phyloP scores from a whole-genome alignment of 257 asterid genomes.

The Cynanchum wilfordii region DNA sequence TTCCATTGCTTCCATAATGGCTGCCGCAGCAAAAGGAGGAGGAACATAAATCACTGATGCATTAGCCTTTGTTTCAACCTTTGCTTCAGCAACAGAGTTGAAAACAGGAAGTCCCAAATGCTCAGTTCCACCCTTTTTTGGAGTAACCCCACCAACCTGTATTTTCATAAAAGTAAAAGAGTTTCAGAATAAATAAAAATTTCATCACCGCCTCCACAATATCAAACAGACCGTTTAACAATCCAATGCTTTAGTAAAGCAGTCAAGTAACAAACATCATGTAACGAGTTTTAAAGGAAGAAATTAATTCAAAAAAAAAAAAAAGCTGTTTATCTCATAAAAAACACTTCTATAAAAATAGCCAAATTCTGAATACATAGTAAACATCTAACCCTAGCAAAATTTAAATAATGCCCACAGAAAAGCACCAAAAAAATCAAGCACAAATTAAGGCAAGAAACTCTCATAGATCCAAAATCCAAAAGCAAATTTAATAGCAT shows the following conservation, averaged over 20 bases:
- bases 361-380: not conserved
- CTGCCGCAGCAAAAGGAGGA: constrained; percentile 90
- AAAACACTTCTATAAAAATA: not conserved
- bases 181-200: constrained; percentile 2
- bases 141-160: constrained; percentile 99
- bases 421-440: not conserved
- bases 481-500: not conserved
- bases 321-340: not conserved
- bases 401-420: not conserved
- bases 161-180: constrained; percentile 5
- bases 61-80: constrained; percentile 86
- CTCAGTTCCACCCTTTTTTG: constrained; percentile 92
- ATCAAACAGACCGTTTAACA: not conserved
- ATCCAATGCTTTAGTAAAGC: too few relatives aligned
- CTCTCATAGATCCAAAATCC: not conserved
- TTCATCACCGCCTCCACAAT: not conserved
- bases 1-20: constrained; percentile 84
- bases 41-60: constrained; percentile 94
- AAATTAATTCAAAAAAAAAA: not conserved
- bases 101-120: constrained; percentile 95
- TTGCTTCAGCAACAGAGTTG: constrained; percentile 86
- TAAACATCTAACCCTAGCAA: not conserved
- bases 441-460: not conserved
- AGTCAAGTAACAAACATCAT: not conserved
- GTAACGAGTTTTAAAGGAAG: not conserved